Evolutionary conservation across 2,329 filamentous ascomycete species (phyloP).

Genomic region (Alternaria gansuensis): DNA sequence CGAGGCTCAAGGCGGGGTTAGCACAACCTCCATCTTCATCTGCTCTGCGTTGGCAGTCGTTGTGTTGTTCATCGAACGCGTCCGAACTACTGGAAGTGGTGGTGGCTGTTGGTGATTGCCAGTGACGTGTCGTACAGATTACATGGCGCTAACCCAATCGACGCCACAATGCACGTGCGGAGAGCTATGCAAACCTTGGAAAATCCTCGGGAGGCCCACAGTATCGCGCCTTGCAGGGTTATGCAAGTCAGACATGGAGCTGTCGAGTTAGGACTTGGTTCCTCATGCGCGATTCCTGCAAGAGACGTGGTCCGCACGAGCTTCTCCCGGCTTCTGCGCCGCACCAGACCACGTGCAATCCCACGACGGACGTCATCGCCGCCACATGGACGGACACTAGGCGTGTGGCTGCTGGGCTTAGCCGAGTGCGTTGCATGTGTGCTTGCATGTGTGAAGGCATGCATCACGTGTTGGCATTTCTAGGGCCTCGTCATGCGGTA

Average conservation of each 20-base stretch:
- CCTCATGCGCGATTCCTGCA: conserved; percentile 14
- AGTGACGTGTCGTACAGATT: conserved; percentile 38
- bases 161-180: conserved; percentile 23
- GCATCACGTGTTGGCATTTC: conserved; percentile 11
- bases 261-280: conserved; percentile 8
- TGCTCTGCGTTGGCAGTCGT: conserved; percentile 40
- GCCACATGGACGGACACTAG: conserved; percentile 18
- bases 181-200: conserved; percentile 15
- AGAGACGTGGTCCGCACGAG: conserved; percentile 7
- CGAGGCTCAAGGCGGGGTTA: conserved; percentile 31
- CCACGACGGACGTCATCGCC: conserved; percentile 12
- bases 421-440: not conserved
- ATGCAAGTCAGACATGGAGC: conserved; percentile 14
- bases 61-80: conserved; percentile 39
- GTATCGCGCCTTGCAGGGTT: conserved; percentile 13
- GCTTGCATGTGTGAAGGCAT: conserved; percentile 10
- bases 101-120: conserved; percentile 31
- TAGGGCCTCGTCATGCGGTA: no score
- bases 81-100: conserved; percentile 27
- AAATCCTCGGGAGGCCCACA: conserved; percentile 17
- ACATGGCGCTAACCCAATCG: conserved; percentile 26
- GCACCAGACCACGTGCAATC: conserved; percentile 12
- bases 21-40: conserved; percentile 31
- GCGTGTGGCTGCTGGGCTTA: not conserved
- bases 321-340: conserved; percentile 16